Conservation (phyloP, 2,329 filamentous ascomycete genomes). For the Cryphonectria nitschkei region DNA sequence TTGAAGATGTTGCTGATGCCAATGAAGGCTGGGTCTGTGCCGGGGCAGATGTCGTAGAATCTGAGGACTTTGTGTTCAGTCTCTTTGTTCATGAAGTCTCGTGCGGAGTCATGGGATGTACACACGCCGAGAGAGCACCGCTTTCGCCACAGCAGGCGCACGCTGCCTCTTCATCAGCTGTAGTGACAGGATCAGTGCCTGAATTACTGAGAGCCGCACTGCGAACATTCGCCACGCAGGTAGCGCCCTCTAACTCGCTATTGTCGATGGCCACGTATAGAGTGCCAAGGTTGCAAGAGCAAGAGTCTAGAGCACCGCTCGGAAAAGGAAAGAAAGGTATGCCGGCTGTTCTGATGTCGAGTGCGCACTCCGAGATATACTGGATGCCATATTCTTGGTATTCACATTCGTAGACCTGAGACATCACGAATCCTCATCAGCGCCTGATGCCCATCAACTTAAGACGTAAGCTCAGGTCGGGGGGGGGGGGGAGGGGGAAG, state of each 20-base stretch:
- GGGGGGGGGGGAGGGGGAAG: too few relatives aligned
- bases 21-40: constrained; percentile 33
- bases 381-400: constrained; percentile 43
- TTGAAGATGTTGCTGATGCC: neutral
- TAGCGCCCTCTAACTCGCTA: neutral
- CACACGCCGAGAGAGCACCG: constrained; percentile 41
- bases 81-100: neutral
- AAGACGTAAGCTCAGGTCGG: neutral
- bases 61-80: constrained; percentile 23
- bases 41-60: constrained; percentile 39
- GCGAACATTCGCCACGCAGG: constrained; percentile 28
- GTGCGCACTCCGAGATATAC: constrained; percentile 39
- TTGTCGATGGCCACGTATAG: constrained; percentile 33
- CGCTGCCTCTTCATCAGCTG: constrained; percentile 33
- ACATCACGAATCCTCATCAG: neutral
- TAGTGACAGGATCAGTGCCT: constrained; percentile 31
- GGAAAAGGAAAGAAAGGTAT: constrained; percentile 45
- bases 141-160: constrained; percentile 43
- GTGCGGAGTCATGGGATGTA: neutral
- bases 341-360: constrained; percentile 33
- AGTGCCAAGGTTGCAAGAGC: constrained; percentile 43
- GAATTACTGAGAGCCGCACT: constrained; percentile 31
- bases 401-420: constrained; percentile 40
- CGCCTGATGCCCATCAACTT: neutral
- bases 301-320: constrained; percentile 39